A percentile compares a stretch with the other conserved stretches of the same genome.
Conservation (phyloP, 2,329 filamentous ascomycete genomes). For the Apiospora saccharicola region DNA sequence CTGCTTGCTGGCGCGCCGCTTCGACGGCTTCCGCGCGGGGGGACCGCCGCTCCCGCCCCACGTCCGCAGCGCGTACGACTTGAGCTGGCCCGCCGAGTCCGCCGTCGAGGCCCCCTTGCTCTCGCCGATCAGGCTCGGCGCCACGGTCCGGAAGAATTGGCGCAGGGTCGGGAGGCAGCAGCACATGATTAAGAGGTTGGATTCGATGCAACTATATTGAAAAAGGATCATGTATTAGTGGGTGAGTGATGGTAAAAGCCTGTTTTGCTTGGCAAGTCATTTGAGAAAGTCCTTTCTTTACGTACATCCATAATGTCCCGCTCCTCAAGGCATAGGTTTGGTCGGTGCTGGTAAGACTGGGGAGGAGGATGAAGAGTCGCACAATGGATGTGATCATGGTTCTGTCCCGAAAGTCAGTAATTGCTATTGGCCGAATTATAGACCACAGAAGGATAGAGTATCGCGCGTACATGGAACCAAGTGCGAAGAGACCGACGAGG, state of each 20-base stretch:
- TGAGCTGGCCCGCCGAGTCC: background rate
- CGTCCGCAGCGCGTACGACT: conserved; percentile 20
- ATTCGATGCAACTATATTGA: conserved; percentile 46
- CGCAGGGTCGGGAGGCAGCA: conserved; percentile 49
- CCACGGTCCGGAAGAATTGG: conserved; percentile 48
- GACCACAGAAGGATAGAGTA: background rate
- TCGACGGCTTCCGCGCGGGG: background rate
- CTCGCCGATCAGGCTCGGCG: conserved; percentile 42
- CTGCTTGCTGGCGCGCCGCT: background rate
- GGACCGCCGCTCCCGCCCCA: conserved; percentile 21
- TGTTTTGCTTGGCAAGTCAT: background rate
- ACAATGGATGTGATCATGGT: conserved; percentile 45
- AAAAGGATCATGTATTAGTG: too few relatives aligned
- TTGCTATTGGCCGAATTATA: background rate
- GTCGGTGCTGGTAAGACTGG: conserved; percentile 38
- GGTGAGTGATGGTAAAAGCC: background rate
- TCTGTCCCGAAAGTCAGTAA: conserved; percentile 30
- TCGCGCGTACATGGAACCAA: conserved; percentile 46
- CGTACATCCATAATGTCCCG: conserved; percentile 42
- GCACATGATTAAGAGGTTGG: conserved; percentile 51
- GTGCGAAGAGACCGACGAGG: conserved; percentile 51
- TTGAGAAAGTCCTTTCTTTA: background rate
- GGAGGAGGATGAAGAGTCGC: conserved; percentile 38
- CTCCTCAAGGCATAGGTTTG: conserved; percentile 41
- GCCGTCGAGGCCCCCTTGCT: conserved; percentile 10